These are phyloP conservation scores for Talaromyces thailandensis DNA, from an alignment of 495 filamentous ascomycete genomes.

Conservation along the genomic window DNA sequence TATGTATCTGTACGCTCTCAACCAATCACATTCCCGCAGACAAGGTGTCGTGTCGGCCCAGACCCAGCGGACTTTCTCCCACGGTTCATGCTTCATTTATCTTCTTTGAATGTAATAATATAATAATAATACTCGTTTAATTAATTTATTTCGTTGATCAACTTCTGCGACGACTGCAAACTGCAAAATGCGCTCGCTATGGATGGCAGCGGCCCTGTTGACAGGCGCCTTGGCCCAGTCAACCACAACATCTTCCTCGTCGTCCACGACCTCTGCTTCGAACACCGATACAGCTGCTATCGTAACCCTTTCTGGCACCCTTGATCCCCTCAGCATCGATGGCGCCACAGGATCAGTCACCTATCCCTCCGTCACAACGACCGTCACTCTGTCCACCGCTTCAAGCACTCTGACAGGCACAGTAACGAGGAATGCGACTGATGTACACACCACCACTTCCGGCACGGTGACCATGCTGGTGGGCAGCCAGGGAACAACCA, in stretches of 20 bases:
- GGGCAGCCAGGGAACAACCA: conserved; percentile 25
- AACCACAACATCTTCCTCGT: conserved; percentile 3
- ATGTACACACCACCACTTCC: conserved; percentile 16
- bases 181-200: conserved; percentile 3
- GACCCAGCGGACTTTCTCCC: background rate
- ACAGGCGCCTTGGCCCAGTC: background rate
- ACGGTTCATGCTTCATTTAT: background rate
- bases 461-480: conserved; percentile 30
- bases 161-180: background rate
- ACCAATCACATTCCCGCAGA: background rate
- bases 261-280: conserved; percentile 9
- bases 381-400: conserved; percentile 9
- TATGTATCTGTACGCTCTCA: background rate
- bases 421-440: conserved; percentile 23
- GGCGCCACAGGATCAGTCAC: background rate
- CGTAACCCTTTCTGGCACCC: conserved; percentile 1
- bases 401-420: conserved; percentile 11
- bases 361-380: conserved; percentile 6
- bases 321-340: background rate
- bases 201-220: background rate
- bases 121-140: background rate
- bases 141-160: background rate
- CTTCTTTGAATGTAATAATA: background rate
- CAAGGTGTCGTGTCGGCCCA: background rate
- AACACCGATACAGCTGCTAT: conserved; percentile 13